Evolutionary conservation across 2,329 filamentous ascomycete genomes (phyloP).

Genomic region (Ophiostoma angusticollis): DNA sequence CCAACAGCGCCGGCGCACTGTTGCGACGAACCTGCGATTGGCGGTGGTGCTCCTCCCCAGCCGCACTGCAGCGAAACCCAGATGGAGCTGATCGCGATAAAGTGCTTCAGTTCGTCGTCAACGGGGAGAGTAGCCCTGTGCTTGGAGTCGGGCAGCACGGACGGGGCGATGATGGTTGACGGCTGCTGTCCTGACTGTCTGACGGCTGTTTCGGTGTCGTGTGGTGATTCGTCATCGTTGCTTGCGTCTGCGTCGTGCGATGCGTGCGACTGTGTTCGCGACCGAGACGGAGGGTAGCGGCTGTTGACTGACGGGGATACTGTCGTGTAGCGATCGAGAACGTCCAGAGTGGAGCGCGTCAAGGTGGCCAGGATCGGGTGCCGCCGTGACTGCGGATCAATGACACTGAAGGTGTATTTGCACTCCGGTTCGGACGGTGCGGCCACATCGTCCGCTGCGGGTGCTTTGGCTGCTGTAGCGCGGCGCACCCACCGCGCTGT

Average conservation of each 20-base stretch:
- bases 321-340: constrained; percentile 54
- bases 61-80: constrained; percentile 38
- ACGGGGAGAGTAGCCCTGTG: constrained; percentile 25
- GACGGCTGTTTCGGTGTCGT: constrained; percentile 3
- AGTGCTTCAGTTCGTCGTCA: constrained; percentile 30
- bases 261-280: constrained; percentile 13
- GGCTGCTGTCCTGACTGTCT: not conserved
- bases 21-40: constrained; percentile 1
- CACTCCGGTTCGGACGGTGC: constrained; percentile 26
- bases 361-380: constrained; percentile 65
- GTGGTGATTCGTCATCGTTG: constrained; percentile 9
- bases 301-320: constrained; percentile 34
- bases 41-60: too few species aligned
- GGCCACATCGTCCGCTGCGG: not conserved
- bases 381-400: constrained; percentile 53
- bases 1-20: not conserved
- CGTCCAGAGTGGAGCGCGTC: constrained; percentile 49
- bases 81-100: constrained; percentile 39
- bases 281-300: constrained; percentile 33
- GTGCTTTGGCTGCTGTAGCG: constrained; percentile 8
- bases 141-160: constrained; percentile 4
- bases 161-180: constrained; percentile 2
- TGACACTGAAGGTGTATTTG: constrained; percentile 65
- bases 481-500: constrained; percentile 59
- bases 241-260: constrained; percentile 16